phyloP scores from a whole-genome alignment of 768 basidiomycete species.

The Pleurotus cornucopiae region DNA sequence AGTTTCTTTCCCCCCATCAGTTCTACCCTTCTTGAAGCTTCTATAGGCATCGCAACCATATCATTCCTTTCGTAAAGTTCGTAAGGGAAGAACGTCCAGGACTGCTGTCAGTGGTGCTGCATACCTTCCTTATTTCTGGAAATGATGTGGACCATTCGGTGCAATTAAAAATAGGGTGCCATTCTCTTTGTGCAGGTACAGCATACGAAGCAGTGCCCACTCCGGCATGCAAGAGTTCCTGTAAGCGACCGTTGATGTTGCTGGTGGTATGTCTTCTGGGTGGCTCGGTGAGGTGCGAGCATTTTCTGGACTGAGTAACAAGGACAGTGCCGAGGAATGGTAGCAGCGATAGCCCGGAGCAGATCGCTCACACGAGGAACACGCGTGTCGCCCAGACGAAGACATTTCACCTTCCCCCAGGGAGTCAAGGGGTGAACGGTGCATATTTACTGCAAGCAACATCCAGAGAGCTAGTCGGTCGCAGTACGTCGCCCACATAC shows the following conservation, averaged over 20 bases:
- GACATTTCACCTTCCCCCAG: neutral
- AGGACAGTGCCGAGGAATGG: neutral
- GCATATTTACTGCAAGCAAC: too few species aligned
- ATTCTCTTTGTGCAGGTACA: neutral
- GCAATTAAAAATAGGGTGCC: conserved; percentile 3
- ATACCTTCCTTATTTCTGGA: conserved; percentile 53
- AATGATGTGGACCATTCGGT: conserved; percentile 16
- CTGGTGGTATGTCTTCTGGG: too few species aligned
- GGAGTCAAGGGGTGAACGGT: too few species aligned
- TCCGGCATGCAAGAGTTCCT: neutral
- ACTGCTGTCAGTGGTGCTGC: conserved; percentile 50
- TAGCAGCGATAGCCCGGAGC: neutral
- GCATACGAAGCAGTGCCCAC: neutral
- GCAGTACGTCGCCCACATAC: too few species aligned
- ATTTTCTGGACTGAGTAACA: too few species aligned
- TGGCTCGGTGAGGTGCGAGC: too few species aligned
- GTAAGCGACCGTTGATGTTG: too few species aligned
- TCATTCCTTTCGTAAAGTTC: conserved; percentile 58
- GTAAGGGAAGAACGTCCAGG: conserved; percentile 55
- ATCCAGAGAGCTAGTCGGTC: too few species aligned
- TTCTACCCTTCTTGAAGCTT: conserved; percentile 38
- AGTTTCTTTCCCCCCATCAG: conserved; percentile 50
- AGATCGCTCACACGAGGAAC: neutral
- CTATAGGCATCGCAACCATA: conserved; percentile 57
- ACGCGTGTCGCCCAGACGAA: neutral